Conservation (phyloP, 1,284 basidiomycete genomes). For the Papiliotrema nemorosa region DNA sequence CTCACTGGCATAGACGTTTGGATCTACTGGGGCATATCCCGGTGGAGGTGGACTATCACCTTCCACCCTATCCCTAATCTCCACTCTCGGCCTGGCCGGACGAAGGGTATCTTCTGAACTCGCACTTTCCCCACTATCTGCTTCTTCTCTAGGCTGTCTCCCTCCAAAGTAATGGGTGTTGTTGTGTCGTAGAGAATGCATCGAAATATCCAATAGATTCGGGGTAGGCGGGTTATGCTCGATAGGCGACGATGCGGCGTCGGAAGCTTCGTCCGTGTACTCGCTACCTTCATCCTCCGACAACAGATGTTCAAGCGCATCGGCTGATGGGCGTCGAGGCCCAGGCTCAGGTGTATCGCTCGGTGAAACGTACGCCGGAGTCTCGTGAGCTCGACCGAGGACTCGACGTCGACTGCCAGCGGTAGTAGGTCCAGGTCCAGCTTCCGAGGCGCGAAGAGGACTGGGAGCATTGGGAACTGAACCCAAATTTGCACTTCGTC, state of each 20-base stretch:
- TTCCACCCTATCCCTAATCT: neutral
- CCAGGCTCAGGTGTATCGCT: constrained; percentile 41
- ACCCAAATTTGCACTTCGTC: constrained; percentile 18
- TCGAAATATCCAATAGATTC: constrained; percentile 54
- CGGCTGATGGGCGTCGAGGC: constrained; percentile 30
- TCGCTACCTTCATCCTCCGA: constrained; percentile 20
- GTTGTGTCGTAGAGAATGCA: constrained; percentile 45
- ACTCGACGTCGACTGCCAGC: constrained; percentile 25
- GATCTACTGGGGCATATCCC: constrained; percentile 49
- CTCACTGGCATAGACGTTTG: constrained; percentile 45
- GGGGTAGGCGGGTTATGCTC: constrained; percentile 57
- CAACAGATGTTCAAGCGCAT: constrained; percentile 21
- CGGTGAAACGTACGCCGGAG: constrained; percentile 38
- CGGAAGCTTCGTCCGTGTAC: constrained; percentile 11
- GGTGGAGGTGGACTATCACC: constrained; percentile 37
- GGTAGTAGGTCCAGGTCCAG: constrained; percentile 30
- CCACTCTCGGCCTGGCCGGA: constrained; percentile 10
- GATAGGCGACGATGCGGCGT: constrained; percentile 21
- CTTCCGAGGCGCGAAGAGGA: constrained; percentile 34
- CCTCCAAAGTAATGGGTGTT: constrained; percentile 34
- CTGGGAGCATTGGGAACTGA: constrained; percentile 32
- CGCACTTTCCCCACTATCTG: constrained; percentile 16
- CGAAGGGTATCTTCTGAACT: constrained; percentile 33
- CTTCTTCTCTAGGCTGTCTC: constrained; percentile 10
- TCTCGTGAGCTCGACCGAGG: constrained; percentile 13